Evolutionary conservation across 495 filamentous ascomycete species (phyloP), one percentile per base, ranked within the genome.

Genomic region (Aspergillus saccharolyticus): DNA sequence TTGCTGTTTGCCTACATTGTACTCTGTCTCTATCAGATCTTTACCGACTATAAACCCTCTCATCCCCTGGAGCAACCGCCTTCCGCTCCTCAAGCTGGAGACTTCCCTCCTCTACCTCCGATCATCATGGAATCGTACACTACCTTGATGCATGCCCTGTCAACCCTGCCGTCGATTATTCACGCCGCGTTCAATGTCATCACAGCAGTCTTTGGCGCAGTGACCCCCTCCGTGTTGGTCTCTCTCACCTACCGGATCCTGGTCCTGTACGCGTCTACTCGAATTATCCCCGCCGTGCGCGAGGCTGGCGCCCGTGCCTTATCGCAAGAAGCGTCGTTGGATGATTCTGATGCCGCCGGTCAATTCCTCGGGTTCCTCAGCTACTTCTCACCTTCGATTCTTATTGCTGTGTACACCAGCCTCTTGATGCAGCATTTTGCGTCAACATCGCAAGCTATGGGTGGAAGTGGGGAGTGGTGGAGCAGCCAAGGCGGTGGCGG

Each of bases 41-140:
- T 98, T 74, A 98, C 94, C 44, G 94, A 98, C 68, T 98, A 97
- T 72, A 82, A 90, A 62, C 91, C 91, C 9, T 90, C 88, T 4
- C 67, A 82, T 15, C 80, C 80, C 1, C 71, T 81, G 28, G 81
- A 83, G 18, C 79, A 81, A 9, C 76, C 80, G 12, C 74, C 78
- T 22, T 73, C 75, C 17, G 78, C 83, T 42, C 59, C 78, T 5
- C 77, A 85, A 55, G 73, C 74, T 10, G 87, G 90, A 53, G 92
- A 96, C 28, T 94, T 98, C 53, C 94, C 94, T 4, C 94, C 94
- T 5, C 81, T 98, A 7, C 94, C 94, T 1, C 94, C 94, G 0
- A 91, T 97, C 49, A 89, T 98, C 68, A 97, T 98, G 94, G 93
- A 91, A n/a, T 96, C 91, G 24, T 98, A 96, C 73, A 89, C 89